These are phyloP conservation scores for Jimgerdemannia lactiflua DNA, from an alignment of 192 early-diverging fungal species.

Conservation along the genomic window DNA sequence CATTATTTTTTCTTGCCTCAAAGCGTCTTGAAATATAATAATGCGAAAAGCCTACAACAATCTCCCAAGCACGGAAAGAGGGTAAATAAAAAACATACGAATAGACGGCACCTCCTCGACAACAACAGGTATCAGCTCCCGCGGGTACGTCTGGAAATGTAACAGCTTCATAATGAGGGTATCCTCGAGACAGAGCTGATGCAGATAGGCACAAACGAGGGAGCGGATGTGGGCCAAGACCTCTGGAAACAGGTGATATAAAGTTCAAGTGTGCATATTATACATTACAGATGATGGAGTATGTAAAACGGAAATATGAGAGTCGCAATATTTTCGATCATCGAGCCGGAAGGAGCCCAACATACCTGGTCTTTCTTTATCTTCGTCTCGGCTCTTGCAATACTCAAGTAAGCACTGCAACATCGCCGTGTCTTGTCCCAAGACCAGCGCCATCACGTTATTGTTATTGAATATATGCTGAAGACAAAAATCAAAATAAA, in stretches of 20 bases:
- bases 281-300: no score
- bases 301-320: neutral
- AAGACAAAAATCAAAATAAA: neutral
- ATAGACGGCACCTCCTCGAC: conserved; percentile 64
- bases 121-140: conserved; percentile 44
- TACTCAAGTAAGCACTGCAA: conserved; percentile 19
- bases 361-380: conserved; percentile 12
- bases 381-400: conserved; percentile 2
- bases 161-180: conserved; percentile 48
- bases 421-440: conserved; percentile 15
- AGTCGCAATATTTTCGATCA: neutral
- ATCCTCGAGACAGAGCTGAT: conserved; percentile 59
- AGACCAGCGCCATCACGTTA: neutral
- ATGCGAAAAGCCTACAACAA: no score
- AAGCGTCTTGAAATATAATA: no score
- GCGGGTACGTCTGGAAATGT: conserved; percentile 62
- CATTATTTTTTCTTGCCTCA: no score
- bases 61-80: neutral
- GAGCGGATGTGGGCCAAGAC: conserved; percentile 15
- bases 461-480: conserved; percentile 21
- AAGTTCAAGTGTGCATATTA: no score
- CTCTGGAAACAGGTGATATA: neutral
- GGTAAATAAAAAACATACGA: conserved; percentile 24
- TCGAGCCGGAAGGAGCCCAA: neutral
- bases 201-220: conserved; percentile 54